Conservation (phyloP, 2,329 filamentous ascomycete species). For the Nannizziopsis barbatae region DNA sequence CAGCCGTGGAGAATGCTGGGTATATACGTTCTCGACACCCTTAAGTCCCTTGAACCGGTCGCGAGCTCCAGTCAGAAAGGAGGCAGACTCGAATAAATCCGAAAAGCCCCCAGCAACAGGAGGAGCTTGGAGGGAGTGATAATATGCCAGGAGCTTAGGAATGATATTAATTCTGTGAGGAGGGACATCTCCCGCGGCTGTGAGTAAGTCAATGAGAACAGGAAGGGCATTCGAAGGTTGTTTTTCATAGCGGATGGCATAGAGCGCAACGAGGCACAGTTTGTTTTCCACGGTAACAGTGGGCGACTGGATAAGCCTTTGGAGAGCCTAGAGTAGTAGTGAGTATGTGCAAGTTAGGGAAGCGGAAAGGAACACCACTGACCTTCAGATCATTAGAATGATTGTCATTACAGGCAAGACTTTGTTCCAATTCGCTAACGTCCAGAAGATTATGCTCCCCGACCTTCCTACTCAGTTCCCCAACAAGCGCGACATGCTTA, state of each 20-base stretch:
- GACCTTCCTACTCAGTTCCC: slow-evolving; percentile 80
- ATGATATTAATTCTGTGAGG: slow-evolving; percentile 67
- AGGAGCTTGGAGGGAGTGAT: slow-evolving; percentile 71
- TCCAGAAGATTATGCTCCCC: slow-evolving; percentile 81
- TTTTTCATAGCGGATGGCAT: slow-evolving; percentile 83
- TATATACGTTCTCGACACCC: slow-evolving; percentile 97
- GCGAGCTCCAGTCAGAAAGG: slow-evolving; percentile 79
- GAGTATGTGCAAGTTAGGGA: background rate
- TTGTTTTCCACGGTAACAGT: slow-evolving; percentile 71
- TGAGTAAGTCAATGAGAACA: slow-evolving; percentile 75
- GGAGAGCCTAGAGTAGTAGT: slow-evolving; percentile 51
- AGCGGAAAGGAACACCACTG: slow-evolving; percentile 19
- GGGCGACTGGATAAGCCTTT: slow-evolving; percentile 72
- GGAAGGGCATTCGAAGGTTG: slow-evolving; percentile 72
- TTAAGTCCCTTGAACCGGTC: slow-evolving; percentile 89
- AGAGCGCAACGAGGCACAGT: slow-evolving; percentile 81
- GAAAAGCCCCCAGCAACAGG: slow-evolving; percentile 68
- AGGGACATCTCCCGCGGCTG: slow-evolving; percentile 70
- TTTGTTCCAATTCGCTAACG: slow-evolving; percentile 93
- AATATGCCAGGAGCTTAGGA: slow-evolving; percentile 70
- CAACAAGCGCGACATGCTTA: slow-evolving; percentile 93
- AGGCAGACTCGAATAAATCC: slow-evolving; percentile 82
- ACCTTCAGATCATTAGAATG: slow-evolving; percentile 86
- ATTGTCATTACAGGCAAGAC: slow-evolving; percentile 91
- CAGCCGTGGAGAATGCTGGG: slow-evolving; percentile 82